Evolutionary conservation across 495 filamentous ascomycete genomes (phyloP), one percentile per base, ranked within the genome.

Genomic region (Xylaria venustula): DNA sequence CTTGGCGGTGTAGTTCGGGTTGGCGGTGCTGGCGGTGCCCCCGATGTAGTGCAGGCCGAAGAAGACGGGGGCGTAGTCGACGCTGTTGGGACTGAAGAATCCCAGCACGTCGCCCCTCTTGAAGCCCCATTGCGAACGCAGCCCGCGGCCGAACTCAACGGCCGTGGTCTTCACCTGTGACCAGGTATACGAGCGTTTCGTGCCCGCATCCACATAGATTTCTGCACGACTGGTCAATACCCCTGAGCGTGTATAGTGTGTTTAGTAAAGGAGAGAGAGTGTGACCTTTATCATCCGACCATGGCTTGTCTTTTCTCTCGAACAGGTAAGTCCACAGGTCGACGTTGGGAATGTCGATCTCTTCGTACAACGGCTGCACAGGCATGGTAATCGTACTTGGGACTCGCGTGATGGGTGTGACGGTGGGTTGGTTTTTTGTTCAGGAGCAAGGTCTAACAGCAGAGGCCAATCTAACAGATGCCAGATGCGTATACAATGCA

Each of bases 31-130:
- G 17, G 91, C 70, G 49, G 88, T 77, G 19, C 90, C 93, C 46
- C 92, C 93, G 0, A 92, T 89, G 89, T 91, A 97, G 64, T 88
- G 85, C 9, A 83, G 77, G 22, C 92, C 93, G 81, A 90, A 93
- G 70, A 79, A 90, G 48, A 94, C 72, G 3, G 80, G 75, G 19
- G 88, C 81, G 32, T 85, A 85, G 70, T 93, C 90, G 64, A 93
- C 87, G 67, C 81, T 84, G 68, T 93, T 96, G 45, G 90, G 87
- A 2, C 86, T 85, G 70, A 79, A 84, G 41, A 93, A 73, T 7
- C 81, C 86, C 6, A 94, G 73, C 5, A 90, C 87, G 69, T 93
- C 91, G 59, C 91, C 91, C 67, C 88, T 93, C 61, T 82, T 80
- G 90, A 91, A 97, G 46, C 86, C 79, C 79, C 84, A 96, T 30